Percentiles rank a stretch among this genome's conserved stretches.
Conservation (phyloP, 164 flowering plant genomes). For the Brasenia schreberi region DNA sequence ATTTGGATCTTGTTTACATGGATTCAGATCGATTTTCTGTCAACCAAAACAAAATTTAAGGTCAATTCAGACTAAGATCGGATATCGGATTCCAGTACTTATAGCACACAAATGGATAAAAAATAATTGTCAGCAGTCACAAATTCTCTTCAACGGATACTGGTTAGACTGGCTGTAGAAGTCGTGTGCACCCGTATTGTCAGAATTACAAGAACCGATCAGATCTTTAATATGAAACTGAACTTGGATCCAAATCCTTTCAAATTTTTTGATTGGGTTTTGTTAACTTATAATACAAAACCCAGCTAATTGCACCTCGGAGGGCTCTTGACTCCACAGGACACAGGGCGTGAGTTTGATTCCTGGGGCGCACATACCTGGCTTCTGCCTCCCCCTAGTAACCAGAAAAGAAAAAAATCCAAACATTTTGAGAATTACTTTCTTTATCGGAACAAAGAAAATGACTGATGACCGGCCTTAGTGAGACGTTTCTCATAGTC, state of each 20-base stretch:
- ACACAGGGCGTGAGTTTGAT: too few relatives aligned
- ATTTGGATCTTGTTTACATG: too few relatives aligned
- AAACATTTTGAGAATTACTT: background rate
- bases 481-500: too few relatives aligned
- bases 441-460: background rate
- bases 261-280: background rate
- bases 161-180: background rate
- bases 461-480: background rate
- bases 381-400: background rate
- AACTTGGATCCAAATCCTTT: background rate
- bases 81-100: too few relatives aligned
- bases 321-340: background rate
- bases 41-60: too few relatives aligned
- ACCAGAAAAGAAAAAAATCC: background rate
- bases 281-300: background rate
- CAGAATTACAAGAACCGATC: too few relatives aligned
- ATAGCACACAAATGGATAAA: too few relatives aligned
- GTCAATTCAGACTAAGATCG: too few relatives aligned
- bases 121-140: background rate
- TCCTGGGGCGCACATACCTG: too few relatives aligned
- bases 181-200: background rate
- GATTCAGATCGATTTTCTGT: too few relatives aligned
- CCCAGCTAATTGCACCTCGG: background rate
- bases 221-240: background rate
- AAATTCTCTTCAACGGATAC: background rate